phyloP scores from a whole-genome alignment of 2,329 filamentous ascomycete genomes.

The Exophiala alcalophila region DNA sequence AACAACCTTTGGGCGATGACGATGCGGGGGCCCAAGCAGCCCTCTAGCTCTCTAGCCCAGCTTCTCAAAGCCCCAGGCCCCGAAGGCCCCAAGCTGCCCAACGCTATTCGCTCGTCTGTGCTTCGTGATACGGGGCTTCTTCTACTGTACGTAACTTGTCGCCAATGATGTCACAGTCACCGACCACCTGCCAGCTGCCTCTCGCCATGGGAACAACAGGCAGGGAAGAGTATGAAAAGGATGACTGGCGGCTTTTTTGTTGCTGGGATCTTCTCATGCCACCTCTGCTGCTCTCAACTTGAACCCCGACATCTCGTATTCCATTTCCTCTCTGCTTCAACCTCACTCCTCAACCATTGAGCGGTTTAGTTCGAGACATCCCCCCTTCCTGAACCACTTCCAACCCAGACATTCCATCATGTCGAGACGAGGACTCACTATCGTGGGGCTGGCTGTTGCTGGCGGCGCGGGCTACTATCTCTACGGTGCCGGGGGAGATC shows the following conservation, averaged over 20 bases:
- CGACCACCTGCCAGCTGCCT: conserved; percentile 4
- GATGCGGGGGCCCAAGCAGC: too few relatives aligned
- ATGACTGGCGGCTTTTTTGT: too few relatives aligned
- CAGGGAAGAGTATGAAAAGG: too few relatives aligned
- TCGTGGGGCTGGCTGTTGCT: conserved; percentile 61
- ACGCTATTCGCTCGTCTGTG: too few relatives aligned
- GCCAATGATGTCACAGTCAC: conserved; percentile 22
- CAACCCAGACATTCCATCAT: conserved; percentile 21
- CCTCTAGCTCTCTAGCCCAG: too few relatives aligned
- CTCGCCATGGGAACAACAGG: too few relatives aligned
- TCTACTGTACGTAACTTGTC: conserved; percentile 1
- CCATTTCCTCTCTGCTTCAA: neutral
- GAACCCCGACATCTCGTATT: conserved; percentile 2
- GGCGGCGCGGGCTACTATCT: conserved; percentile 83
- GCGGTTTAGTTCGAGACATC: conserved; percentile 23
- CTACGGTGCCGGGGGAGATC: conserved; percentile 77
- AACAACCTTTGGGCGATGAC: too few relatives aligned
- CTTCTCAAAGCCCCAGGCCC: too few relatives aligned
- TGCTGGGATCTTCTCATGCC: too few relatives aligned
- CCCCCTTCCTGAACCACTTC: conserved; percentile 28
- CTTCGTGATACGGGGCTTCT: too few relatives aligned
- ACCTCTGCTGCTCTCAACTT: too few relatives aligned
- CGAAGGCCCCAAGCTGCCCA: too few relatives aligned
- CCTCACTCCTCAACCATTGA: conserved; percentile 21
- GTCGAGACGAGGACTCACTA: conserved; percentile 35